Percentiles rank a stretch among this genome's conserved stretches.
Conservation (phyloP, 495 filamentous ascomycete species). For the Lophiotrema nucula region DNA sequence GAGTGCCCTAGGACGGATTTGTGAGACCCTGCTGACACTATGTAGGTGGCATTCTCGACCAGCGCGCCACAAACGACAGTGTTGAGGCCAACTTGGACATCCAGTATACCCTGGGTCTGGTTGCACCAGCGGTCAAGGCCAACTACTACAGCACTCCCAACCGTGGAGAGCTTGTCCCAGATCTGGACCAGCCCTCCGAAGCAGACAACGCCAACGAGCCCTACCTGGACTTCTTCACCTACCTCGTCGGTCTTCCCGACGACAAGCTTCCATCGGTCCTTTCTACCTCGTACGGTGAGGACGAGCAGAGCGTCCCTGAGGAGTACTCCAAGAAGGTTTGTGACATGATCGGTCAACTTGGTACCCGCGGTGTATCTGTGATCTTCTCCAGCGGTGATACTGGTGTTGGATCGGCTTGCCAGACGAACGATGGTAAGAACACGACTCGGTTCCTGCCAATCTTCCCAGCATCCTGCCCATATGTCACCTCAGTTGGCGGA, state of each 20-base stretch:
- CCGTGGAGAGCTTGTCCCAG: constrained; percentile 60
- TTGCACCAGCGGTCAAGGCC: constrained; percentile 56
- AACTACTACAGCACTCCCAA: constrained; percentile 68
- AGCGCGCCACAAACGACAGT: constrained; percentile 42
- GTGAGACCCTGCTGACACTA: background rate
- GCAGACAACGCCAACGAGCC: constrained; percentile 68
- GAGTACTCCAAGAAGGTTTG: constrained; percentile 68
- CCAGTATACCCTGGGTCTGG: constrained; percentile 64
- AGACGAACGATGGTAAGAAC: constrained; percentile 67
- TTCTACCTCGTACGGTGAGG: constrained; percentile 77
- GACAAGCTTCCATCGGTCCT: constrained; percentile 68
- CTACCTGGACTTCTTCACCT: constrained; percentile 68
- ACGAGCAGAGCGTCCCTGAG: constrained; percentile 71
- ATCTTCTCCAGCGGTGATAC: constrained; percentile 71
- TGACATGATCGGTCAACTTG: constrained; percentile 67
- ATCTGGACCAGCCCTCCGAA: constrained; percentile 55
- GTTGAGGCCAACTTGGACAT: constrained; percentile 76
- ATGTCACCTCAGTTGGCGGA: constrained; percentile 70
- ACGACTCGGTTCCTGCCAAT: constrained; percentile 63
- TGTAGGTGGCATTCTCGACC: constrained; percentile 39
- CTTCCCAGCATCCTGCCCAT: constrained; percentile 73
- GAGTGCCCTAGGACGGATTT: background rate
- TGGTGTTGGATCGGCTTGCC: constrained; percentile 65
- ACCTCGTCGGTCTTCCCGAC: constrained; percentile 60
- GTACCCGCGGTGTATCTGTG: constrained; percentile 71